Base-by-base conservation (phyloP, 129 eudicot species). In the Dittrichia graveolens region DNA sequence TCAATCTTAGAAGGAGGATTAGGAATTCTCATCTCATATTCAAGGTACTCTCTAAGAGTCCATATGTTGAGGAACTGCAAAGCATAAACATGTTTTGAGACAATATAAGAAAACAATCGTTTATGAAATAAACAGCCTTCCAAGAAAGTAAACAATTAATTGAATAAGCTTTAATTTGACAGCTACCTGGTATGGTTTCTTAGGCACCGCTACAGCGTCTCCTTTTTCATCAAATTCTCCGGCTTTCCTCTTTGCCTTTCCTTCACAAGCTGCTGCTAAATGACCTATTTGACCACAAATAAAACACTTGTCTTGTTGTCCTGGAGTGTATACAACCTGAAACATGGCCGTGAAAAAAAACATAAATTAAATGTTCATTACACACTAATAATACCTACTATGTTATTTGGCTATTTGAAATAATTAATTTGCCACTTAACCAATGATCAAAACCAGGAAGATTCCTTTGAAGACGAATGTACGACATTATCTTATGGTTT, bases 241-340 rank as follows among this genome's bases (percentile, higher is more conserved):
- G 46, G 83, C 83, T 31, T 79, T 79, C 53, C 83, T 79, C 75
- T 79, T 79, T 14, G 75, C 83, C 62, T 79, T 79, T 61, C 83
- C 83, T 73, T 79, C 83, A 79, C 83, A 79, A 45, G 62, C 77
- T 48, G 83, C 83, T 56, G 99, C 99, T 73, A 91, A 77, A 81
- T 95, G 99, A 71, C 99, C 99, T 19, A 95, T 44, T 87, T 95
- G 97, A 75, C 97, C 97, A 78, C 99, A 95, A 14, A 90, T 56
- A 75, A 91, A 95, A 71, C 99, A 95, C 75, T 90, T 95, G 77
- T 95, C 96, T 78, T 88, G 91, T 72, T 95, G 99, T 52, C 99
- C 99, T n/a, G 97, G 94, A 58, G 91, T 83, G 73, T 63, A 95
- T 38, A 95, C 94, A 73, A 95, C 99, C 99, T 94, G 70, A 52